Evolutionary conservation across 805 yeast species (phyloP).

Genomic region (Saturnispora serradocipensis): DNA sequence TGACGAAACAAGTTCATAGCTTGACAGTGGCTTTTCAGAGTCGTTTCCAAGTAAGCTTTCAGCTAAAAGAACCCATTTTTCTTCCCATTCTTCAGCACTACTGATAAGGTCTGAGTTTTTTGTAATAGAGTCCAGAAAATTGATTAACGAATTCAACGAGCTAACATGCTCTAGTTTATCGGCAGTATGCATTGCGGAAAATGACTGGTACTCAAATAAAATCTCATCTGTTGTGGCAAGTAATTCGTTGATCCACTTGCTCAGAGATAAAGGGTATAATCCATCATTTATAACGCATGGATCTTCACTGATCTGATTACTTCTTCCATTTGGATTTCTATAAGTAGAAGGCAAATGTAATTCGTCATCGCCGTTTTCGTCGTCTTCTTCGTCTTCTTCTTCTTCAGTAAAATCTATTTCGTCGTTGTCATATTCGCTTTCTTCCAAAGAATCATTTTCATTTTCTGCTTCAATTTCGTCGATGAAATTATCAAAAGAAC

Average conservation of each 20-base stretch:
- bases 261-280: slow-evolving; percentile 9
- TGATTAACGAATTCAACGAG: slow-evolving; percentile 6
- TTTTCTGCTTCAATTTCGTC: slow-evolving; percentile 13
- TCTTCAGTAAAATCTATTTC: slow-evolving; percentile 16
- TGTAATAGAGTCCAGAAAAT: background rate
- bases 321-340: slow-evolving; percentile 1
- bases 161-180: background rate
- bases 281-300: slow-evolving; percentile 13
- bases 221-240: slow-evolving; percentile 1
- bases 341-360: slow-evolving; percentile 11
- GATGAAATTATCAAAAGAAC: background rate
- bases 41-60: slow-evolving; percentile 3
- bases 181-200: background rate
- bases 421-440: slow-evolving; percentile 16
- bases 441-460: slow-evolving; percentile 14
- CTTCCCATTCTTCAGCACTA: slow-evolving; percentile 26
- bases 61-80: slow-evolving; percentile 32
- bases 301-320: slow-evolving; percentile 17
- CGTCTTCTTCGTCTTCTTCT: slow-evolving; percentile 17
- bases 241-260: slow-evolving; percentile 3
- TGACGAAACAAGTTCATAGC: slow-evolving; percentile 66
- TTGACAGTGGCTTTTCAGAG: slow-evolving; percentile 36
- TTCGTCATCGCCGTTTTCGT: slow-evolving; percentile 21
- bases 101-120: background rate
- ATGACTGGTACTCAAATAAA: background rate